A percentile compares a stretch with the other conserved stretches of the same genome.
These are phyloP conservation scores for Claviceps paspali DNA, from an alignment of 2,329 filamentous ascomycete species.

Conservation along the genomic window DNA sequence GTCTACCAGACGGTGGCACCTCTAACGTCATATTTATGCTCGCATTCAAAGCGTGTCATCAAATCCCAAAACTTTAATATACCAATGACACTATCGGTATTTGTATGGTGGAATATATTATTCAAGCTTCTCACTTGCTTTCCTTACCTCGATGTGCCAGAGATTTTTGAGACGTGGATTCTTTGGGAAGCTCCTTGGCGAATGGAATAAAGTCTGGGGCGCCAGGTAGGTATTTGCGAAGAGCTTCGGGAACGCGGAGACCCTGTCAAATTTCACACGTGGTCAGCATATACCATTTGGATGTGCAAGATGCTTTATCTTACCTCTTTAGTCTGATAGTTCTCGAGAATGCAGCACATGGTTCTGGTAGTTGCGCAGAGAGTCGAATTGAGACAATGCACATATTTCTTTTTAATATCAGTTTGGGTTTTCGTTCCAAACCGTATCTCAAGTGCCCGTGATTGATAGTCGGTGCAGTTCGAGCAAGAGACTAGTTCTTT, in stretches of 20 bases:
- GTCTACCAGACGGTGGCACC: background rate
- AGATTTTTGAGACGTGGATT: constrained; percentile 25
- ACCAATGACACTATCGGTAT: too few species aligned
- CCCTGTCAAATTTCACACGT: constrained; percentile 31
- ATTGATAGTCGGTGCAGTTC: constrained; percentile 97
- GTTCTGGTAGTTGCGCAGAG: constrained; percentile 84
- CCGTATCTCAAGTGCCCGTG: constrained; percentile 80
- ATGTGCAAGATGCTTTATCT: background rate
- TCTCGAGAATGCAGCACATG: constrained; percentile 88
- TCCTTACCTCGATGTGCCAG: constrained; percentile 17
- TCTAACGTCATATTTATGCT: too few species aligned
- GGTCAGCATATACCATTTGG: background rate
- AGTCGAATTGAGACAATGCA: constrained; percentile 83
- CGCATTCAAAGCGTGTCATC: too few species aligned
- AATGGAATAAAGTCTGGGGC: constrained; percentile 81
- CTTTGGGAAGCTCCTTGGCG: constrained; percentile 70
- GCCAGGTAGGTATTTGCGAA: constrained; percentile 82
- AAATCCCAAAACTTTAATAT: too few species aligned
- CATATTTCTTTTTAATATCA: constrained; percentile 76
- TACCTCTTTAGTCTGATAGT: constrained; percentile 82
- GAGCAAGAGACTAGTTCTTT: constrained; percentile 96
- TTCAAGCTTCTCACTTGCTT: constrained; percentile 7
- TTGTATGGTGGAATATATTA: too few species aligned
- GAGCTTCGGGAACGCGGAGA: constrained; percentile 63
- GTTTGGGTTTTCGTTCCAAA: constrained; percentile 79